Evolutionary conservation across 2,329 filamentous ascomycete genomes (phyloP).

Genomic region (Ciborinia camelliae): DNA sequence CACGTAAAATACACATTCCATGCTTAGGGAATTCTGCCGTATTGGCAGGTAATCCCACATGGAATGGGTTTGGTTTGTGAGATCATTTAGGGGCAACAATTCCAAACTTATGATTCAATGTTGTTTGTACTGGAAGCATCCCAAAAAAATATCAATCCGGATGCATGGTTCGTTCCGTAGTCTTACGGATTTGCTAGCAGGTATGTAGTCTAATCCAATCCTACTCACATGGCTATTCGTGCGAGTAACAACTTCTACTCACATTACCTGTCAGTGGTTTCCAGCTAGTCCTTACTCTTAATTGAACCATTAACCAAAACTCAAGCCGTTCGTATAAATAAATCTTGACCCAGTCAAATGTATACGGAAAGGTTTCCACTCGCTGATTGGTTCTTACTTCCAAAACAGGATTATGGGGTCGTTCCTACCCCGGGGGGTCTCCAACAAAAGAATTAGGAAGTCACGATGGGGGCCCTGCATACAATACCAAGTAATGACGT

Average conservation of each 20-base stretch:
- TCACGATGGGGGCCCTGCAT: constrained; percentile 5
- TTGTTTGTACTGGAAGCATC: not conserved
- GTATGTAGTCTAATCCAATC: too few relatives aligned
- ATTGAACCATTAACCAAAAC: not conserved
- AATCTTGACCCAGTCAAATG: too few relatives aligned
- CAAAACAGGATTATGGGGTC: not conserved
- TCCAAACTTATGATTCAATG: not conserved
- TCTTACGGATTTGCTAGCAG: too few relatives aligned
- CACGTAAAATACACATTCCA: not conserved
- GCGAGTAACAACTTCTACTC: not conserved
- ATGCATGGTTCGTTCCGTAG: too few relatives aligned
- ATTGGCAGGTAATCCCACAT: not conserved
- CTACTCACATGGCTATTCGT: too few relatives aligned
- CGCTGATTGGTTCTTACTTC: not conserved
- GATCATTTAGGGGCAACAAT: not conserved
- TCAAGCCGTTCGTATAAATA: too few relatives aligned
- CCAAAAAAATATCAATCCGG: too few relatives aligned
- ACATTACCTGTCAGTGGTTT: not conserved
- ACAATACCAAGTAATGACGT: not conserved
- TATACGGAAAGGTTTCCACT: not conserved
- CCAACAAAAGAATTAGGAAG: not conserved
- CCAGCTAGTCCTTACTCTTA: not conserved
- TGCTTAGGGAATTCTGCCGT: not conserved
- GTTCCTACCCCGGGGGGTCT: not conserved
- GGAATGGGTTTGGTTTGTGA: not conserved